Percentiles rank a stretch among this genome's conserved stretches.
phyloP scores from a whole-genome alignment of 768 basidiomycete genomes.

The Lactarius psammicola region DNA sequence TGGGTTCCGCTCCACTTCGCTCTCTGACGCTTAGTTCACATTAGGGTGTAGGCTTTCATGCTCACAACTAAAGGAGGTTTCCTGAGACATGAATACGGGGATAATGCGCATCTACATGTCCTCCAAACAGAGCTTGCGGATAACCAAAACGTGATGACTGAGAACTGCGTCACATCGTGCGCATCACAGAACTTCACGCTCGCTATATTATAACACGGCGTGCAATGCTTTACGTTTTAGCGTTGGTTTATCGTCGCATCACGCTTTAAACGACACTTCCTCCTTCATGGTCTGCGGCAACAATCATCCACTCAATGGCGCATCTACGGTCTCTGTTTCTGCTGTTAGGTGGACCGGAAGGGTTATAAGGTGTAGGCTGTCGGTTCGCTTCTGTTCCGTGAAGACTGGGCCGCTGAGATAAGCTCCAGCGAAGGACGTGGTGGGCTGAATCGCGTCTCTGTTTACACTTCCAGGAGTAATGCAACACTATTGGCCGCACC shows the following conservation, averaged over 20 bases:
- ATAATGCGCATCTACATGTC: slow-evolving; percentile 63
- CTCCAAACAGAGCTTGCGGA: slow-evolving; percentile 45
- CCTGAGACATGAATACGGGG: slow-evolving; percentile 34
- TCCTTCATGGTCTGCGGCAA: slow-evolving; percentile 63
- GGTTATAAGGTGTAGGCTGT: slow-evolving; percentile 59
- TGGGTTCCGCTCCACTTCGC: slow-evolving; percentile 34
- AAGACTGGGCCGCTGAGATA: background rate
- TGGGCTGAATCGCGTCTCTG: slow-evolving; percentile 66
- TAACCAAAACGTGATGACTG: slow-evolving; percentile 48
- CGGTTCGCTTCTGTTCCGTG: background rate
- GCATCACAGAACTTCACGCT: slow-evolving; percentile 53
- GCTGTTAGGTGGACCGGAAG: slow-evolving; percentile 71
- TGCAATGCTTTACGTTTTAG: slow-evolving; percentile 46
- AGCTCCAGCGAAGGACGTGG: slow-evolving; percentile 61
- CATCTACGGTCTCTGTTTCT: slow-evolving; percentile 45
- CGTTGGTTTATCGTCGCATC: background rate
- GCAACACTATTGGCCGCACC: slow-evolving; percentile 60
- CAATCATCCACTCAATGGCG: slow-evolving; percentile 54
- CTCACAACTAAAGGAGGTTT: background rate
- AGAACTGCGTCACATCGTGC: slow-evolving; percentile 64
- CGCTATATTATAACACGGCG: slow-evolving; percentile 66
- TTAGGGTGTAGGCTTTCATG: slow-evolving; percentile 46
- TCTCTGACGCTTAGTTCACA: slow-evolving; percentile 36
- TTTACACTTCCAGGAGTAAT: slow-evolving; percentile 54
- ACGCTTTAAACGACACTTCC: background rate